Evolutionary conservation across 306 rosid genomes (phyloP), one percentile per base, ranked within the genome.

Genomic region (Malus asiatica): DNA sequence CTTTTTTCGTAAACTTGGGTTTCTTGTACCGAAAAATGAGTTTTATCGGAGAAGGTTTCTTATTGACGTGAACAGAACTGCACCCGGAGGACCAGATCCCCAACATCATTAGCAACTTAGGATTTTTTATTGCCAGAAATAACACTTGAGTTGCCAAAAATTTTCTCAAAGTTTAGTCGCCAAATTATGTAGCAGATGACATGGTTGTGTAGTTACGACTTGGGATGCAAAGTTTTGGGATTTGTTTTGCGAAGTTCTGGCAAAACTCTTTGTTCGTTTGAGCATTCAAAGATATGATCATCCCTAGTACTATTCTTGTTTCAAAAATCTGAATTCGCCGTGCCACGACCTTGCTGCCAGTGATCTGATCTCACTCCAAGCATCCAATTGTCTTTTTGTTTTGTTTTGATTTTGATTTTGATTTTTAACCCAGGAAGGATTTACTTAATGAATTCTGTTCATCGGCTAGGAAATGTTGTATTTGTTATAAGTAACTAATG

Each of bases 41-140:
- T 35, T 62, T 35, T 12, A 35, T 35, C 27, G 2, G 15, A 75
- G 76, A 7, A 63, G 52, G 80, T 42, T 74, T 59, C 48, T 27
- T 32, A 46, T 15, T 4, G 44, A 3, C 8, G 29, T 45, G 16
- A 32, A 18, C 1, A 75, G 76, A 42, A 11, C 66, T n/a, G 23
- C 81, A 32, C 78, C 81, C 2, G 80, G 74, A 64, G 84, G 93
- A n/a, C 93, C 93, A 25, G 87, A 86, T 73, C 81, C 83, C 42
- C 79, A 84, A 25, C 93, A 89, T 83, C 88, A 87, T 80, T 89
- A 81, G 77, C 38, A 18, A 45, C 22, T 61, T 27, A 13, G 68
- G 68, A 7, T 8, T 16, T 19, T 63, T 63, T 27, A 11, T 63
- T 29, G 68, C 22, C 13, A 29, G 42, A 8, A 63, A 30, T 30